A percentile compares a stretch with the other conserved stretches of the same genome.
phyloP scores from a whole-genome alignment of 495 filamentous ascomycete genomes.

The Tuber melanosporum region DNA sequence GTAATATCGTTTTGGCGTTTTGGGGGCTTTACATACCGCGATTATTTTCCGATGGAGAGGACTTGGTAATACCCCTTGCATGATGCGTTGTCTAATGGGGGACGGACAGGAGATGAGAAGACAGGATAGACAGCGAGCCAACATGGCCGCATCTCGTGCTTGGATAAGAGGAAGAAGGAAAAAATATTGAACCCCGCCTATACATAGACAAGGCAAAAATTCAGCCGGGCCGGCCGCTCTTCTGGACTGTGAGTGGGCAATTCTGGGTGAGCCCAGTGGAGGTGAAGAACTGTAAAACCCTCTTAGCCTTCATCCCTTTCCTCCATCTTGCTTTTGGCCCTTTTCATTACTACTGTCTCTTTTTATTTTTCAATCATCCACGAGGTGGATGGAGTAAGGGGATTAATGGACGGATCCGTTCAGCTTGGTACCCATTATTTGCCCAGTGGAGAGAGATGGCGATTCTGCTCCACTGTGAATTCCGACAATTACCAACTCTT shows the following conservation, averaged over 20 bases:
- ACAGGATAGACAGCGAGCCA: background rate
- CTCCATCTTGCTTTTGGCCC: background rate
- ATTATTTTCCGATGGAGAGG: background rate
- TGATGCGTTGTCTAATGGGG: background rate
- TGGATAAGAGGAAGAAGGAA: background rate
- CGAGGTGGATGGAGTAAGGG: background rate
- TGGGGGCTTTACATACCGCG: background rate
- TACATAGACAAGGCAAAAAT: background rate
- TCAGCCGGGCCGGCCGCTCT: background rate
- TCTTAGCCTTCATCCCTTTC: background rate
- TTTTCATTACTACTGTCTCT: background rate
- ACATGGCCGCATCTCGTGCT: background rate
- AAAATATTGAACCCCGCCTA: background rate
- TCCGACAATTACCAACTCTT: conserved; percentile 10
- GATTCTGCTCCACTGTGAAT: conserved; percentile 15
- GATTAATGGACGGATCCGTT: conserved; percentile 22
- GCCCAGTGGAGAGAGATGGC: background rate
- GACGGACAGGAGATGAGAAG: background rate
- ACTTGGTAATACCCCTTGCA: conserved; percentile 3
- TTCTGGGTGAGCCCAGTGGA: background rate
- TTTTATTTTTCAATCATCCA: background rate
- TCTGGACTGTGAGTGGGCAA: background rate
- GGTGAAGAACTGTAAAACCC: background rate
- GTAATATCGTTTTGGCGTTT: background rate
- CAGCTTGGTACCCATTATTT: background rate